Evolutionary conservation across 148 eudicot genomes (phyloP).

Genomic region (Hydrangea macrophylla): DNA sequence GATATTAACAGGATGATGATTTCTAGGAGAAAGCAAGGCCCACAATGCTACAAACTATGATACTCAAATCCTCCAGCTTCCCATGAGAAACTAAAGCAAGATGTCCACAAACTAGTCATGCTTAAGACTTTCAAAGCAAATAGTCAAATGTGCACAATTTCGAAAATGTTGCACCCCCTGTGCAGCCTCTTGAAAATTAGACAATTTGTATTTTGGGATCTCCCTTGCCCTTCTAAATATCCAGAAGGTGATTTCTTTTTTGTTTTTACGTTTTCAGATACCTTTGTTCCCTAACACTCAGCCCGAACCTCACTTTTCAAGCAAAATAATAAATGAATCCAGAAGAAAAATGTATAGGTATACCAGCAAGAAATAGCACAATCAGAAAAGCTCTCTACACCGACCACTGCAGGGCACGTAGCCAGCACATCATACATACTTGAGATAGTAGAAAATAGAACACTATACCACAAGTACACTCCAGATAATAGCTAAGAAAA

Average conservation of each 20-base stretch:
- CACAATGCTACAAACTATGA: not conserved
- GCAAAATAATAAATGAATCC: not conserved
- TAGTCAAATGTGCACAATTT: not conserved
- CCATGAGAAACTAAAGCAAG: too few species aligned
- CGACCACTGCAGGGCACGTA: slow-evolving; percentile 99
- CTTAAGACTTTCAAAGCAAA: too few species aligned
- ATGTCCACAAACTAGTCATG: not conserved
- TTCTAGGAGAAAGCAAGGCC: not conserved
- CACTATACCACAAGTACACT: not conserved
- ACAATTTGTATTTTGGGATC: not conserved
- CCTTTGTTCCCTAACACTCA: not conserved
- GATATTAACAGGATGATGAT: not conserved
- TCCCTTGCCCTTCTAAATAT: not conserved
- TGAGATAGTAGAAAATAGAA: slow-evolving; percentile 25
- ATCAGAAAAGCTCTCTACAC: slow-evolving; percentile 48
- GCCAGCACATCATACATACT: slow-evolving; percentile 87
- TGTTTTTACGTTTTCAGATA: not conserved
- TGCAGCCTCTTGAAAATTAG: not conserved
- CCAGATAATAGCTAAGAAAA: not conserved
- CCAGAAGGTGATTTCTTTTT: too few species aligned
- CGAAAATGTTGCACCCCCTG: not conserved
- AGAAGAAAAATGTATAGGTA: not conserved
- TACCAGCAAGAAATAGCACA: not conserved
- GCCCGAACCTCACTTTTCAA: too few species aligned
- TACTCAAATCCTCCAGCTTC: not conserved